phyloP scores from a whole-genome alignment of 1,284 basidiomycete species.

The Ustilago xerochloae region DNA sequence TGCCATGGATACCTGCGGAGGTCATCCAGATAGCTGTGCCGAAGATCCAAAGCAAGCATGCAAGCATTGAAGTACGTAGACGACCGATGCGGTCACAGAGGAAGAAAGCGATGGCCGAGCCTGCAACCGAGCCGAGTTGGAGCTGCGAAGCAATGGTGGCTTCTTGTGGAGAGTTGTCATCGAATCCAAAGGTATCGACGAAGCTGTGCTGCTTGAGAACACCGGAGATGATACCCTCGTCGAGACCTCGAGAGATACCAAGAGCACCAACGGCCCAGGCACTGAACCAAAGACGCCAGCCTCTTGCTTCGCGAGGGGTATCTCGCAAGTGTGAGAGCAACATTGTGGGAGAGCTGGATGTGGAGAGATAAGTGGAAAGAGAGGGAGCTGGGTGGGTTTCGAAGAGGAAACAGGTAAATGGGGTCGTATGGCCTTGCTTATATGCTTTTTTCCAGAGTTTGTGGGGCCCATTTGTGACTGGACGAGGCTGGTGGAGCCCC shows the following conservation, averaged over 20 bases:
- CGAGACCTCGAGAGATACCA: slow-evolving; percentile 52
- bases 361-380: too few species aligned
- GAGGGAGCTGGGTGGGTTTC: neutral
- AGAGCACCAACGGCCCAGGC: slow-evolving; percentile 46
- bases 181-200: slow-evolving; percentile 41
- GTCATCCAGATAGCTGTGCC: slow-evolving; percentile 57
- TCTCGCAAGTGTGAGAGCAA: slow-evolving; percentile 43
- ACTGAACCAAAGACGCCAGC: slow-evolving; percentile 43
- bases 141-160: slow-evolving; percentile 51
- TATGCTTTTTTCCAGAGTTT: neutral
- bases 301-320: slow-evolving; percentile 42
- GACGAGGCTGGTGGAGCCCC: slow-evolving; percentile 8
- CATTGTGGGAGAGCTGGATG: slow-evolving; percentile 7
- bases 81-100: slow-evolving; percentile 51
- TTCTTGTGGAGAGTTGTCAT: slow-evolving; percentile 45
- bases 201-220: slow-evolving; percentile 44
- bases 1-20: slow-evolving; percentile 30
- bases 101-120: slow-evolving; percentile 56
- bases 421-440: neutral
- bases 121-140: slow-evolving; percentile 48
- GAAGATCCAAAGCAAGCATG: slow-evolving; percentile 53
- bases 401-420: neutral
- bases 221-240: slow-evolving; percentile 54
- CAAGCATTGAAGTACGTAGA: slow-evolving; percentile 45
- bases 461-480: neutral